Evolutionary conservation across 768 basidiomycete genomes (phyloP), one percentile per base, ranked within the genome.

Genomic region (Termitomyces sp.): DNA sequence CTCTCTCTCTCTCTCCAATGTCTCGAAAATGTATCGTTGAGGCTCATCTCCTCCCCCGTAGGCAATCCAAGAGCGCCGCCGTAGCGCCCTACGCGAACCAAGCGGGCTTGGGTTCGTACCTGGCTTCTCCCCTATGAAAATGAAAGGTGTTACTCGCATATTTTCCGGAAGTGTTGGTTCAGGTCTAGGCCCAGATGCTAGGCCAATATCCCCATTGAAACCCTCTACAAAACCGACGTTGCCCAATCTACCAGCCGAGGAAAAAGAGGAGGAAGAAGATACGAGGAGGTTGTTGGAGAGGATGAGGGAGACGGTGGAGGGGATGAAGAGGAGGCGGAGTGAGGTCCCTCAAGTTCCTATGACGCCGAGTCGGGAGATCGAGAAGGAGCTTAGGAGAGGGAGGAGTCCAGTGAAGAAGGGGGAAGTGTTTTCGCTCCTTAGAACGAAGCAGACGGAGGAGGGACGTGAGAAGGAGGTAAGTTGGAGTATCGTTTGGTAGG

Each of bases 31-130:
- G 28, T 8, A 47, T 2, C 6, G 0, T 12, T 7, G 33, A 33
- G 3, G 9, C 22, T 36, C 9, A 48, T 61, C 58, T 4, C 46
- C 20, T 46, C 6, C 45, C 40, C n/a, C 40, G 30, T 56, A 82
- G 77, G 85, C 83, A 0, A 87, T 88, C 43, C 78, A 80, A 61
- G 85, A 86, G 54, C 78, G 87, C 9, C 71, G 86, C 26, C 75
- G 79, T 10, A 86, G 84, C 54, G 86, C 86, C 0, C 66, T 86
- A 40, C 73, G 70, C 3, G 69, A 75, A 71, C 75, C 61, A 66
- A 82, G 58, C 72, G 79, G 67, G 54, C 82, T 81, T 65, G 81
- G 77, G 22, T 78, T 80, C 20, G 74, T 79, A 14, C 85, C 85
- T 1, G 85, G 84, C 1, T 20, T 53, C 12, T 53, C 51, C 13